phyloP scores from a whole-genome alignment of 1,284 basidiomycete genomes.

The Singerocomus rubriflavus region DNA sequence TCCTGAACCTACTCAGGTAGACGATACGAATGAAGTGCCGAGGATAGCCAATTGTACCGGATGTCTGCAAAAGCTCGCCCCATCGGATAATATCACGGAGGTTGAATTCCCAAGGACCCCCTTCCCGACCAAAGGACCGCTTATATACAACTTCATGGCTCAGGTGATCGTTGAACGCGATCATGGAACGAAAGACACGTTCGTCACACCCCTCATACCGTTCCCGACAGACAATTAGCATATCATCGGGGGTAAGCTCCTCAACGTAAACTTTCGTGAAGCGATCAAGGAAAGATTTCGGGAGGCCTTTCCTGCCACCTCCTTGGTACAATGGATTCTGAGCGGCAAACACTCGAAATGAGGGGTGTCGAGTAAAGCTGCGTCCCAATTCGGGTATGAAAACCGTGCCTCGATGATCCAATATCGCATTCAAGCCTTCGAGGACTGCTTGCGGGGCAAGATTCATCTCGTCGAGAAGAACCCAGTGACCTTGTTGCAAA shows the following conservation, averaged over 20 bases:
- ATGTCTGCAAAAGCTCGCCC: slow-evolving; percentile 59
- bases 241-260: slow-evolving; percentile 79
- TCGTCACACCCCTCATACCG: slow-evolving; percentile 66
- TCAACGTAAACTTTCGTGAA: slow-evolving; percentile 97
- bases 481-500: slow-evolving; percentile 93
- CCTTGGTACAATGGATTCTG: slow-evolving; percentile 98
- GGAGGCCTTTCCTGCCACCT: slow-evolving; percentile 95
- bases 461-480: slow-evolving; percentile 98
- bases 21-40: slow-evolving; percentile 54
- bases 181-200: slow-evolving; percentile 70
- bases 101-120: slow-evolving; percentile 99
- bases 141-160: slow-evolving; percentile 69
- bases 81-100: slow-evolving; percentile 94
- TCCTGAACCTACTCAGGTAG: slow-evolving; percentile 89
- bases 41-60: slow-evolving; percentile 45
- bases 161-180: slow-evolving; percentile 77
- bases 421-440: slow-evolving; percentile 94
- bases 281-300: slow-evolving; percentile 96
- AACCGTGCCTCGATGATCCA: slow-evolving; percentile 95
- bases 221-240: slow-evolving; percentile 76
- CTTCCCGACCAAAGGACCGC: slow-evolving; percentile 76
- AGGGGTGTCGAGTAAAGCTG: slow-evolving; percentile 84
- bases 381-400: slow-evolving; percentile 95
- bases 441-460: slow-evolving; percentile 94
- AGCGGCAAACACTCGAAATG: slow-evolving; percentile 96